Evolutionary conservation across 78 protist genomes (phyloP).

Genomic region (Tieghemostelium lacteum): DNA sequence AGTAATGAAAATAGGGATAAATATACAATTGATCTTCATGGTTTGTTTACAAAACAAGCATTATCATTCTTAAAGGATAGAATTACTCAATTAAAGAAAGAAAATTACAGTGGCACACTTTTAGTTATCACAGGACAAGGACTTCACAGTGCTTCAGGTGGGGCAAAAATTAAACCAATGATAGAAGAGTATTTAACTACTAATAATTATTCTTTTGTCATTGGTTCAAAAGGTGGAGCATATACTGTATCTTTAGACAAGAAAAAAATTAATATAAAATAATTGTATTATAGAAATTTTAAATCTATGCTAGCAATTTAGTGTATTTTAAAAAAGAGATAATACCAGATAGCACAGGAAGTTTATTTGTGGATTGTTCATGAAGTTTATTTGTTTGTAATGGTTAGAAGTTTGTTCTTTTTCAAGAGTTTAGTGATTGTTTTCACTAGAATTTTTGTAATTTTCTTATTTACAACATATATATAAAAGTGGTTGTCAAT

Average conservation of each 20-base stretch:
- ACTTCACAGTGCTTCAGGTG: background rate
- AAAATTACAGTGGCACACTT: background rate
- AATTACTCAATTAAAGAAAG: background rate
- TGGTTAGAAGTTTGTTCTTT: too few species aligned
- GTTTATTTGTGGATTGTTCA: too few species aligned
- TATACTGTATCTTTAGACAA: background rate
- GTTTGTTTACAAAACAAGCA: background rate
- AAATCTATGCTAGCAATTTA: too few species aligned
- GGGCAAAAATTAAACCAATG: constrained; percentile 5
- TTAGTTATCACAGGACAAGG: background rate
- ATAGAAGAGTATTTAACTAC: background rate
- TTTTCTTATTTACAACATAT: too few species aligned
- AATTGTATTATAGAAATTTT: too few species aligned
- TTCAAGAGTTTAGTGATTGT: too few species aligned
- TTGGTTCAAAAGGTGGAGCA: constrained; percentile 2
- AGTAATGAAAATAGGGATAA: constrained; percentile 13
- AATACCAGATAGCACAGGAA: too few species aligned
- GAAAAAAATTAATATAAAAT: too few species aligned
- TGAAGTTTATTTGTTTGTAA: too few species aligned
- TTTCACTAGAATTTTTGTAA: too few species aligned
- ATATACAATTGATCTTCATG: constrained; percentile 28
- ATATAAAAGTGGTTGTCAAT: too few species aligned
- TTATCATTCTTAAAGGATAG: background rate
- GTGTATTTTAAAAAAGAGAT: too few species aligned
- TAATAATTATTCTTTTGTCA: background rate